Base-by-base conservation (phyloP, 768 basidiomycete species). In the Hygrocybe coccinea region DNA sequence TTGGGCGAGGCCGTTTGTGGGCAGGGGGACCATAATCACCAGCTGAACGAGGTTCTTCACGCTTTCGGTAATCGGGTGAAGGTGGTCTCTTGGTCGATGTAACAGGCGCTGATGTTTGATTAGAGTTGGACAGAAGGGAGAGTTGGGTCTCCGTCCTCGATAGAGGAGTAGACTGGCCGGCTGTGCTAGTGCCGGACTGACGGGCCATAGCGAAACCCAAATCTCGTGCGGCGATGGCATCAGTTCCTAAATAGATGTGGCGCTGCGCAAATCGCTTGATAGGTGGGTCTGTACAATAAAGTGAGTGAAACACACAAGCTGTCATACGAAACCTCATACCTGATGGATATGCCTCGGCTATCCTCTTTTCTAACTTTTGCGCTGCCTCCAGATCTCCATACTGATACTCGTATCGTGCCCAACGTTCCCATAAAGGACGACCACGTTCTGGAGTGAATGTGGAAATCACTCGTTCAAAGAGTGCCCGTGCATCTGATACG, bases 361-460 rank as follows among this genome's bases (percentile, higher is more conserved):
- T 89, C 7, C 97, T 83, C 58, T 85, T 85, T 69, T 97, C 94
- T 46, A 97, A 81, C 70, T 95, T 91, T 61, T 89, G 84, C 2
- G 90, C 83, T 1, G 90, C 87, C 41, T 89, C 85, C 35, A 95
- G 76, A 69, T 95, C 92, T n/a, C 92, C 92, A 64, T 89, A 97
- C 64, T 91, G 87, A 71, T 94, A 97, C 69, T 97, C 92, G 72
- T 95, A 95, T 54, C 87, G 79, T 3, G 93, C 86, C 97, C 95
- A 98, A 43, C 91, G 83, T 65, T 97, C 93, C 95, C 95, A 99
- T 15, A 98, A 78, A 0, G 89, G 86, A 35, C 89, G 78, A 14
- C 91, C 91, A 39, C 83, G 82, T 44, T 91, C 89, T 7, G 89
- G 74, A 10, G 86, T 71, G 68, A 97, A 92, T 3, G 80, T 86